Evolutionary conservation across 2,329 filamentous ascomycete genomes (phyloP).

Genomic region (Periconia digitata): DNA sequence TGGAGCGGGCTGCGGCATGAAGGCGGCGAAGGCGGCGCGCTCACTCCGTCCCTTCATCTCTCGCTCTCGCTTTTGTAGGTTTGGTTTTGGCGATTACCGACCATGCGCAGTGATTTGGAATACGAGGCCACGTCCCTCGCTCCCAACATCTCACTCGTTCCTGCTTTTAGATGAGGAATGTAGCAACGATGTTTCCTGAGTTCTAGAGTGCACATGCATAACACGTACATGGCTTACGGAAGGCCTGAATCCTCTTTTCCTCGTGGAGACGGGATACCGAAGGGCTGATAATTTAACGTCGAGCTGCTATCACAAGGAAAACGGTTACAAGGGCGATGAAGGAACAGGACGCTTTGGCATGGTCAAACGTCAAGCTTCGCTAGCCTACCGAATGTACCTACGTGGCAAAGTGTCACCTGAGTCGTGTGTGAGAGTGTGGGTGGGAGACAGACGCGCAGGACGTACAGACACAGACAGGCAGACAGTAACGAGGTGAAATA

Average conservation of each 20-base stretch:
- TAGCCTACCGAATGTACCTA: neutral
- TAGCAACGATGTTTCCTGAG: neutral
- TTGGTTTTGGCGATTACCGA: neutral
- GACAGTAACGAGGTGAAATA: too few relatives aligned
- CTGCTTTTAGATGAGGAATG: neutral
- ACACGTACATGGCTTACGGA: too few relatives aligned
- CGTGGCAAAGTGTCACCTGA: neutral
- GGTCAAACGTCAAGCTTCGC: neutral
- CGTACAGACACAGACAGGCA: too few relatives aligned
- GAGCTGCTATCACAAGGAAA: too few relatives aligned
- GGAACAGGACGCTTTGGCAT: too few relatives aligned
- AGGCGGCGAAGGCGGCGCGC: too few relatives aligned
- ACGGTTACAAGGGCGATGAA: too few relatives aligned
- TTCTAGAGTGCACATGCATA: neutral
- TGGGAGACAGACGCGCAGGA: neutral
- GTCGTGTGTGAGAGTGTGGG: neutral
- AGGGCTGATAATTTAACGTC: neutral
- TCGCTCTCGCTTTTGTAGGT: neutral
- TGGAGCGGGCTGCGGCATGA: too few relatives aligned
- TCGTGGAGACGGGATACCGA: neutral
- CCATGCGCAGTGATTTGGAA: neutral
- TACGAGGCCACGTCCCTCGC: neutral
- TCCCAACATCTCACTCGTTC: neutral
- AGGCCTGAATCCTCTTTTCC: too few relatives aligned
- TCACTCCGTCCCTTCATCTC: neutral